Base-by-base conservation (phyloP, 2,329 filamentous ascomycete species). In the Neophaeococcomyces aloes region DNA sequence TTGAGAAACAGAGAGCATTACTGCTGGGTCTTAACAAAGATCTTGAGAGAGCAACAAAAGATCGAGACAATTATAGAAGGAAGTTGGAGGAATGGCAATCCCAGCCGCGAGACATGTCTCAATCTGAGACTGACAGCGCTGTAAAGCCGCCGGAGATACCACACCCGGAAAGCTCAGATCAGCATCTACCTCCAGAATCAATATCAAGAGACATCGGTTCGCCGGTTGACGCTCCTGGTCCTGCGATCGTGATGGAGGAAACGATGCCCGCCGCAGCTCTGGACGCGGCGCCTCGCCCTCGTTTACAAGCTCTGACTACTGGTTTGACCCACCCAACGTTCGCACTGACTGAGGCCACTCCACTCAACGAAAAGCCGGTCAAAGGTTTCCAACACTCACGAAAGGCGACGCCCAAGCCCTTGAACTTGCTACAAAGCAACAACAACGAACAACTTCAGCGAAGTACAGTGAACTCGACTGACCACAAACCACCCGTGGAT, bases 1-100 rank as follows among this genome's bases (percentile, higher is more conserved):
- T 98, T 38, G 89, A 96, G 62, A 96, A 98, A 67, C 91, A 98
- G 63, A 76, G 89, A 49, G 79, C 86, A 13, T 88, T 98, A 79
- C 87, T 98, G 43, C 65, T 94, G 15, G 89, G 88, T 6, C 71
- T 98, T 50, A 95, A 96, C 59, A 94, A 91, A 62, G 91, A 98
- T 60, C 69, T 98, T 10, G 89, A 96, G 63, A 78, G 85, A 41
- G 80, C 88, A 1, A 64, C 94, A 51, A 94, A 94, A 60, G 91
- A 96, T 54, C 95, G 95, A 64, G 89, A 96, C 53, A 82, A 83
- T 55, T 96, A 96, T 60, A 79, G 85, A 56, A 88, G 82, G 62
- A 94, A 91, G 63, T 61, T 94, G 33, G 94, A 94, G 63, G 88
- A 96, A 44, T 62, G 76, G 47, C 65, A 77, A 52, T 66, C 65